Evolutionary conservation across 352 stramenopile species (phyloP), one percentile per base, ranked within the genome.

Genomic region (Phytophthora idaei): DNA sequence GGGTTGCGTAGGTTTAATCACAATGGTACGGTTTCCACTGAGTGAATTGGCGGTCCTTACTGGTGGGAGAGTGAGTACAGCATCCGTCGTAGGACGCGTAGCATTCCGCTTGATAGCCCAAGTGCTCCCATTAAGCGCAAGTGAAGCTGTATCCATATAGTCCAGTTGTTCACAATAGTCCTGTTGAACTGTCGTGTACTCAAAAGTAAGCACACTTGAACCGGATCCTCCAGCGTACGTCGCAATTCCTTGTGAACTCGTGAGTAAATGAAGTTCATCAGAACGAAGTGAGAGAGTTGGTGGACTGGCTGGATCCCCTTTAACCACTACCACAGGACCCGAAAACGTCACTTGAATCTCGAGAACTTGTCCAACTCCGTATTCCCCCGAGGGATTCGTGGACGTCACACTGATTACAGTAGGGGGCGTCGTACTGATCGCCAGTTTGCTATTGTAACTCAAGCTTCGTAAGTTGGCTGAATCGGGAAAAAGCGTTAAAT

Each of bases 91-190:
- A 2, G 83, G 83, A 28, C 83, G 77, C 2, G 85, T 90, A 0
- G 85, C 45, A 14, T 69, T 75, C 29, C 83, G 65, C 8, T 71
- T 81, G 32, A 93, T 85, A 0, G 17, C 47, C 27, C 71, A 73
- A 8, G 34, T 62, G 1, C 21, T 57, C 2, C 59, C 59, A 6
- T 82, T 72, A 0, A 92, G 47, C 3, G 54, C 53, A 9, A 94
- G 55, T 6, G 85, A 88, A 21, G 73, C 64, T 0, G 65, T 25
- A 6, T 74, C 61, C 28, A 85, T 72, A 51, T 96, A 96, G n/a
- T 93, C 88, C 0, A 96, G 65, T 0, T 58, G 45, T 3, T 83
- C 67, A 29, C 83, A 87, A 51, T 86, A 90, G 54, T 95, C 89
- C 7, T 68, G 62, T 11, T 78, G 70, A 0, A 27, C 67, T 8